Evolutionary conservation across 106 monocot species (phyloP), one percentile per base, ranked within the genome.

Genomic region (Dioscorea zingiberensis): DNA sequence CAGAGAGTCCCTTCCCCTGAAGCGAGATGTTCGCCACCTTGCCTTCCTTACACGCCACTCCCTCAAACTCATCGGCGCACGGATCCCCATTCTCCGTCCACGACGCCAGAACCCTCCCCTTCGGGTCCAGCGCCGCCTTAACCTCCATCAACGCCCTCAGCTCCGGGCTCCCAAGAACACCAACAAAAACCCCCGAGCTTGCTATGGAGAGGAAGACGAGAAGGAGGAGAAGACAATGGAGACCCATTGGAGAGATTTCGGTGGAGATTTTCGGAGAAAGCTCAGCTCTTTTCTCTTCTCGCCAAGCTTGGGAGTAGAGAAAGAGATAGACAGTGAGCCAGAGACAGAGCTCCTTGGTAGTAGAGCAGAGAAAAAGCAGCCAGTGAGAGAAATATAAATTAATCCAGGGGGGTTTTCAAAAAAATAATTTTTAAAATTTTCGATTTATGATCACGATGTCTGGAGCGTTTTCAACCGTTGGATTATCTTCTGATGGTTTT

Each of bases 1-100:
- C 87, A 21, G 78, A 29, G 48, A 93, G 85, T 10, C 85, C 85
- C 66, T 83, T 85, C 26, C 93, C 93, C 69, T 94, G 93, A 21
- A 94, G 69, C 5, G 93, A 89, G 54, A 94, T 81, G 71, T 86
- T 89, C 17, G 74, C 76, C 25, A 94, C 93, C 64, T 79, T 79
- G 1, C 89, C 89, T 25, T 83, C 57, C 48, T 56, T 74, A 78
- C 93, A 94, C 14, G 86, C 86, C 9, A 94, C 89, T 8, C 93
- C 93, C 56, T 77, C 81, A 71, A 94, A 94, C 45, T 59, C 66
- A 0, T 83, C 83, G 3, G 44, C 47, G 71, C 93, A 89, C 3
- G 85, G 93, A 62, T 94, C 83, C 0, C 81, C 71, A 1, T 61
- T 69, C 32, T n/a, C 44, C 25, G 83, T 75, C 93, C 93, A 94